Base-by-base conservation (phyloP, 768 basidiomycete species). In the Kwoniella newhampshirensis region DNA sequence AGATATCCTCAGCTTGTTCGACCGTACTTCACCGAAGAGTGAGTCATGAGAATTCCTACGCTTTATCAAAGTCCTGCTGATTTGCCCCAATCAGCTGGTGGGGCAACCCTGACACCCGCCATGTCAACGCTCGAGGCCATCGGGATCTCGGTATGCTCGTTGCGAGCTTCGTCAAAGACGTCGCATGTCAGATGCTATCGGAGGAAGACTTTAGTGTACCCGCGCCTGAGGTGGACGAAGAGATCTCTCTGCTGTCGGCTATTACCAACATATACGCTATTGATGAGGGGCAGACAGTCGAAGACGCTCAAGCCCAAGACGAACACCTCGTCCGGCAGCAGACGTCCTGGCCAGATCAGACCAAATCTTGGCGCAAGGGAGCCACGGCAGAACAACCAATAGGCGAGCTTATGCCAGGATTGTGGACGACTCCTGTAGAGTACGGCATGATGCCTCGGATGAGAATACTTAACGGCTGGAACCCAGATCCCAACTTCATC, bases 1-100 rank as follows among this genome's bases (percentile, higher is more conserved):
- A 63, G 66, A 8, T 68, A 71, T 53, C 69, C 73, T 25, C 58
- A 74, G 46, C 64, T 76, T 0, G 53, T 76, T 3, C 57, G 64
- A 37, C 71, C 71, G 17, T 76, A 74, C 52, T 76, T 73, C 57
- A 57, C 75, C 13, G 62, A 60, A 43, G 66, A 73, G 71, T 73
- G 48, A 51, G 71, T 64, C 0, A n/a, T 27, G 2, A 7, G 13
- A 28, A 26, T 8, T 7, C 13, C 23, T 35, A 20, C 30, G 39
- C 23, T 21, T 9, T 25, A 39, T 41, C 8, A 5, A 7, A 42
- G 12, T 7, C 51, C 1, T n/a, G 9, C 43, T 49, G 47, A 49
- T 36, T 1, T 21, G 12, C 9, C 7, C 25, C 27, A 17, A 8
- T 21, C 26, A 74, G 73, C 54, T 73, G 51, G 41, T 76, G 75